Evolutionary conservation across 2,329 filamentous ascomycete genomes (phyloP), one percentile per base, ranked within the genome.

Genomic region (Clonostachys byssicola): DNA sequence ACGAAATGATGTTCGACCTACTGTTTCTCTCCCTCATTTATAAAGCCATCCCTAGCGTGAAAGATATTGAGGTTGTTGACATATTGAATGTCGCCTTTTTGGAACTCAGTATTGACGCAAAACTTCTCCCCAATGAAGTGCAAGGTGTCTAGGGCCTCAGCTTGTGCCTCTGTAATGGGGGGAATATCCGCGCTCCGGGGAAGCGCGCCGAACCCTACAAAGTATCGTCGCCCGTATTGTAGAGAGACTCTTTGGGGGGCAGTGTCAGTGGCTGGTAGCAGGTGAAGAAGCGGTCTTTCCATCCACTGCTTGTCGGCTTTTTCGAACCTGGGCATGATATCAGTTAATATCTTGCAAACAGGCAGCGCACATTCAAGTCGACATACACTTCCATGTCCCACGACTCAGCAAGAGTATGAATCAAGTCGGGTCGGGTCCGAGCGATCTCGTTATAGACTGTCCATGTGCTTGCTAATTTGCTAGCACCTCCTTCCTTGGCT

Each of bases 401-500:
- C 51, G 62, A 74, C 53, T 74, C 67, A 0, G 75, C 63, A 23
- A 86, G 61, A 0, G 78, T 82, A 5, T 71, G 65, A 34, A 87
- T 76, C 12, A 86, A 61, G 54, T 86, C 81, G 0, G 81, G 81
- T 16, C 81, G 63, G 2, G 72, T 78, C 16, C 61, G 63, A 0
- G 81, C 81, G 3, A 86, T 66, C 56, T 84, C 74, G 52, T 86
- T 86, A 58, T 86, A 86, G 4, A 86, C 75, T 3, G 67, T 66
- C 73, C 76, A 80, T 18, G 72, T 78, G 54, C 78, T 81, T 0
- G 79, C 73, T 12, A 86, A 60, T 49, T 75, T 75, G 53, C 80
- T 84, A 48, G 76, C 66, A 2, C 83, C 82, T 0, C 83, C 83
- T 34, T 63, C 60, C 3, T 65, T 63, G 0, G 72, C 72, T 1